Base-by-base conservation (phyloP, 345 rosid species). In the Populus tremula region DNA sequence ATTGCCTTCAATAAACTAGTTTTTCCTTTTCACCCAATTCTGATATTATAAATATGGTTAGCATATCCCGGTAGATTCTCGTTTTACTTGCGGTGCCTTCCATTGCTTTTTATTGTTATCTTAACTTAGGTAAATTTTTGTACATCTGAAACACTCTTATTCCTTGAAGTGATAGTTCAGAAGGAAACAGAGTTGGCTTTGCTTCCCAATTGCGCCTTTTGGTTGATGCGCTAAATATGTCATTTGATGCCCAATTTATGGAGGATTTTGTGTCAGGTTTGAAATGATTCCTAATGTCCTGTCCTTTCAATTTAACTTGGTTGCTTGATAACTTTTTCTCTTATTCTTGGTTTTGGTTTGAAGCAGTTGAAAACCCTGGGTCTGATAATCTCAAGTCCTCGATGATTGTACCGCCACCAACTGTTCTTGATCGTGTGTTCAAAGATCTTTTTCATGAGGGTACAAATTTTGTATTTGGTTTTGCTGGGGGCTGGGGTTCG, bases 261-360 rank as follows among this genome's bases (percentile, higher is more conserved):
- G 99, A 92, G 81, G 99, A 96, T 85, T 93, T 91, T 76, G 92
- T 89, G 56, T 91, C 99, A 92, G 99, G 98, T 96, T 50, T 78
- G 82, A 50, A 73, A 75, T 69, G 33, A 61, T 72, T 81, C 61
- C 72, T 64, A 70, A 38, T 79, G 65, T 61, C 14, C 27, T 62
- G 33, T 56, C 72, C 62, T 69, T 25, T 25, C 59, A 69, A 63
- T 77, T 50, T 78, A 27, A 47, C 70, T 77, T 36, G 27, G 17
- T 67, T 41, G 27, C 27, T 2, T 41, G 29, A 20, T 38, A 59
- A 41, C 2, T n/a, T 63, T 74, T 71, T 39, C 50, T 53, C 76
- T 43, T 25, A 12, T 36, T 50, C 21, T 56, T 69, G 74, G 18
- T 78, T 76, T 78, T 85, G 53, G 12, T 69, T 73, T 71, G 47